Conservation (phyloP, 306 rosid species). For the Quercus mongolica region DNA sequence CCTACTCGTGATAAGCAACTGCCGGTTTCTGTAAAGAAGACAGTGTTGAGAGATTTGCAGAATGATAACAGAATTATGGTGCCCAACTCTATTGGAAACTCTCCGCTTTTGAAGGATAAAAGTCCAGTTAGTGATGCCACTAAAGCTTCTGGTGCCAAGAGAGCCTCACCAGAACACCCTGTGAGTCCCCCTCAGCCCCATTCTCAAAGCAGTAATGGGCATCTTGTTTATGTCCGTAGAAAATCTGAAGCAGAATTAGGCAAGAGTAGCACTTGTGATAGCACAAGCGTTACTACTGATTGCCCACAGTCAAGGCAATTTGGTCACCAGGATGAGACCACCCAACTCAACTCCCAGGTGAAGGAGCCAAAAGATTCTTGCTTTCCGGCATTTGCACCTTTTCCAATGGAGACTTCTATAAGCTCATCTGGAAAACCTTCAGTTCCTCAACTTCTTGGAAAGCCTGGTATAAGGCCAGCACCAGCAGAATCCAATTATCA, state of each 20-base stretch:
- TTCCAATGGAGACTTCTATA: conserved; percentile 50
- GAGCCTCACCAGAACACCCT: conserved; percentile 51
- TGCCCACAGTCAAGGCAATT: conserved; percentile 35
- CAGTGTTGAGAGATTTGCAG: conserved; percentile 65
- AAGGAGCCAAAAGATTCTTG: conserved; percentile 58
- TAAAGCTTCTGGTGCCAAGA: conserved; percentile 63
- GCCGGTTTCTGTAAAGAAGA: conserved; percentile 55
- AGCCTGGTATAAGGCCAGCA: conserved; percentile 45
- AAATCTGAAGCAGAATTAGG: conserved; percentile 75
- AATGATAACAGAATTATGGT: conserved; percentile 46
- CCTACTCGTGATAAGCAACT: conserved; percentile 46
- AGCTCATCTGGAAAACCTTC: conserved; percentile 63
- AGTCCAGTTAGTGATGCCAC: conserved; percentile 37
- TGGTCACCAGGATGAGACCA: conserved; percentile 38
- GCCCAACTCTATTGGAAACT: conserved; percentile 47
- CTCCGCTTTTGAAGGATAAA: conserved; percentile 57
- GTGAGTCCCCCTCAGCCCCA: conserved; percentile 51
- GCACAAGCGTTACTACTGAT: conserved; percentile 38
- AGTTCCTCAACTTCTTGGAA: conserved; percentile 46
- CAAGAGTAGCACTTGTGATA: conserved; percentile 59
- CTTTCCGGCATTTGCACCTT: conserved; percentile 62
- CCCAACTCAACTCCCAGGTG: conserved; percentile 40
- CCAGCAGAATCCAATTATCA: conserved; percentile 41
- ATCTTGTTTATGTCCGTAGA: conserved; percentile 93
- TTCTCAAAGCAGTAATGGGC: conserved; percentile 58